Conservation (phyloP, 78 protist genomes). For the Dictyostelium intermedium region DNA sequence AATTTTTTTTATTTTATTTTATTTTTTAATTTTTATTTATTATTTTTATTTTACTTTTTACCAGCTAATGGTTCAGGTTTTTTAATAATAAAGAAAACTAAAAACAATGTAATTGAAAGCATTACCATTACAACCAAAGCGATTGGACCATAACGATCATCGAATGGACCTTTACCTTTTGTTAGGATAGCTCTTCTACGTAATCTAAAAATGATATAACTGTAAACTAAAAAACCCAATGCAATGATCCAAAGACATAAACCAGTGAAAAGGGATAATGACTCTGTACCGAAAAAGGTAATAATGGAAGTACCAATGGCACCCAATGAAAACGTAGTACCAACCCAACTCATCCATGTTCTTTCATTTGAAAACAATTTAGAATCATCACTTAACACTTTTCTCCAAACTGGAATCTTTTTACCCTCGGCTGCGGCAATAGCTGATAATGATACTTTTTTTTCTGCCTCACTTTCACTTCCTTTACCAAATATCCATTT, state of each 20-base stretch:
- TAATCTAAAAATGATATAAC: conserved; percentile 42
- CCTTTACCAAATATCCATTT: not conserved
- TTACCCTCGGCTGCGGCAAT: conserved; percentile 3
- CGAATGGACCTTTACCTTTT: conserved; percentile 49
- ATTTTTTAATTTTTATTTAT: not conserved
- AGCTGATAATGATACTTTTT: not conserved
- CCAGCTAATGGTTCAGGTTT: conserved; percentile 21
- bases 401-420: conserved; percentile 69
- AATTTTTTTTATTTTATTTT: no score
- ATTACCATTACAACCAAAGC: conserved; percentile 37
- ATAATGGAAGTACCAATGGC: conserved; percentile 71
- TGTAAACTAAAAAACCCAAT: conserved; percentile 51
- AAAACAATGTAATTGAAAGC: conserved; percentile 31
- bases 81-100: conserved; percentile 52
- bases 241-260: conserved; percentile 69
- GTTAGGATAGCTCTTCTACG: conserved; percentile 37
- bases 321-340: conserved; percentile 56
- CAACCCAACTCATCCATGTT: conserved; percentile 81
- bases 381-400: conserved; percentile 57
- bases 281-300: conserved; percentile 71
- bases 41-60: not conserved
- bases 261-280: conserved; percentile 37
- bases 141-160: conserved; percentile 60
- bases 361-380: conserved; percentile 72
- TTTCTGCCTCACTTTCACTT: not conserved